Percentiles rank a stretch among this genome's conserved stretches.
phyloP scores from a whole-genome alignment of 2,329 filamentous ascomycete species.

The Pestalotiopsis sp. region DNA sequence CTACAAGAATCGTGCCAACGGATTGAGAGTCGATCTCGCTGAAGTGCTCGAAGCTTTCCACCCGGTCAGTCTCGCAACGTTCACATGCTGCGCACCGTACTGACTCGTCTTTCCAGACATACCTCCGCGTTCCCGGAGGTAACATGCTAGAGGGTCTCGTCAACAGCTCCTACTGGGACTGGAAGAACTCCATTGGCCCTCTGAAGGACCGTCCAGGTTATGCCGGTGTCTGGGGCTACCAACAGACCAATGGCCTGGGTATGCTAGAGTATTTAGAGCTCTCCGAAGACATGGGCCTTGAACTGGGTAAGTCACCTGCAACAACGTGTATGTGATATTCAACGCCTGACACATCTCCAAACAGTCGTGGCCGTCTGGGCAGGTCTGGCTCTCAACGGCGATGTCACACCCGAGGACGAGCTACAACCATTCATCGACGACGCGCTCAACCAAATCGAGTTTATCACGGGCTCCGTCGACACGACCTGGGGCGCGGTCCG shows the following conservation, averaged over 20 bases:
- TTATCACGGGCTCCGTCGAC: slow-evolving; percentile 54
- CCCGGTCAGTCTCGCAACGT: slow-evolving; percentile 35
- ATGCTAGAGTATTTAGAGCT: slow-evolving; percentile 64
- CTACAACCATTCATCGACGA: slow-evolving; percentile 59
- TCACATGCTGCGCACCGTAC: neutral
- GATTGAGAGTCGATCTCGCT: slow-evolving; percentile 56
- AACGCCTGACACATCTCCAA: neutral
- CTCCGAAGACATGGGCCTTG: slow-evolving; percentile 61
- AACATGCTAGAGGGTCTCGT: slow-evolving; percentile 59
- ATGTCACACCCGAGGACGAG: slow-evolving; percentile 51
- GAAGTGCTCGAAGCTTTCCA: slow-evolving; percentile 53
- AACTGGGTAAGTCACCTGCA: slow-evolving; percentile 38
- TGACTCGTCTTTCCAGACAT: slow-evolving; percentile 34
- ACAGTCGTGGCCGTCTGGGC: slow-evolving; percentile 58
- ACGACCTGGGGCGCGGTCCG: slow-evolving; percentile 60
- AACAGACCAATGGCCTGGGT: slow-evolving; percentile 64
- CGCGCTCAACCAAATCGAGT: slow-evolving; percentile 65
- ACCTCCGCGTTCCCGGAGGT: slow-evolving; percentile 67
- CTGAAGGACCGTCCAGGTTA: slow-evolving; percentile 57
- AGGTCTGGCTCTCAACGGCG: slow-evolving; percentile 57
- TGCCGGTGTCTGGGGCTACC: slow-evolving; percentile 59
- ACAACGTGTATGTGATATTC: neutral
- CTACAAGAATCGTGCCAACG: slow-evolving; percentile 59
- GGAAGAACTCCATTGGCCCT: slow-evolving; percentile 56
- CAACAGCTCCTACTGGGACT: slow-evolving; percentile 48